Conservation (phyloP, 2,329 filamentous ascomycete species). For the Cladophialophora chaetospira region DNA sequence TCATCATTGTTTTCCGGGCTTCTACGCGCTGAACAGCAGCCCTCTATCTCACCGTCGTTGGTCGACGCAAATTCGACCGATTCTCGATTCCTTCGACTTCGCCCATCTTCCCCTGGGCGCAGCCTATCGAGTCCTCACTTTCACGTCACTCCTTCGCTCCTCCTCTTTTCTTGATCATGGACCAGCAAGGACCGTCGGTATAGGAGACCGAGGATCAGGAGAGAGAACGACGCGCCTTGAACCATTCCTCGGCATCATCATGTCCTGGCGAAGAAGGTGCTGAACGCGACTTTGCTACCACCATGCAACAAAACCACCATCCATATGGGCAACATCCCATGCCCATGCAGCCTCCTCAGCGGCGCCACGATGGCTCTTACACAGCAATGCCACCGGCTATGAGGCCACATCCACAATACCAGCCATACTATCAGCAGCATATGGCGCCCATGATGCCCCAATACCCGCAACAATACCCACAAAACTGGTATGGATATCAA, state of each 20-base stretch:
- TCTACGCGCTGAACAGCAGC: background rate
- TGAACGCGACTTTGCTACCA: slow-evolving; percentile 29
- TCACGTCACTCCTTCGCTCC: background rate
- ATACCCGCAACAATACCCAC: slow-evolving; percentile 48
- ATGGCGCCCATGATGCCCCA: slow-evolving; percentile 55
- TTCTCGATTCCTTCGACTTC: slow-evolving; percentile 1
- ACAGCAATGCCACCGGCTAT: slow-evolving; percentile 52
- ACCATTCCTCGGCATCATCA: slow-evolving; percentile 22
- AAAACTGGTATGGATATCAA: slow-evolving; percentile 47
- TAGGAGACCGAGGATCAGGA: slow-evolving; percentile 12
- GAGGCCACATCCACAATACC: slow-evolving; percentile 61
- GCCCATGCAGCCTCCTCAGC: slow-evolving; percentile 52
- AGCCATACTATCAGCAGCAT: slow-evolving; percentile 58
- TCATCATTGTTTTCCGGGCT: background rate
- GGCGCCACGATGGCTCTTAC: slow-evolving; percentile 50
- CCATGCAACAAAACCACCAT: slow-evolving; percentile 37
- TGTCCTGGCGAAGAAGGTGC: slow-evolving; percentile 27
- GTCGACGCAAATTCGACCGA: background rate
- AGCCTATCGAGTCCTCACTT: background rate
- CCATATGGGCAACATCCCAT: slow-evolving; percentile 48
- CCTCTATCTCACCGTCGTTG: background rate
- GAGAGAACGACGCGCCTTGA: slow-evolving; percentile 8
- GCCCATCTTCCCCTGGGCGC: slow-evolving; percentile 13
- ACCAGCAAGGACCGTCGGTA: background rate
- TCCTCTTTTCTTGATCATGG: slow-evolving; percentile 10